phyloP scores from a whole-genome alignment of 257 asterid species.

The Fraxinus pennsylvanica region DNA sequence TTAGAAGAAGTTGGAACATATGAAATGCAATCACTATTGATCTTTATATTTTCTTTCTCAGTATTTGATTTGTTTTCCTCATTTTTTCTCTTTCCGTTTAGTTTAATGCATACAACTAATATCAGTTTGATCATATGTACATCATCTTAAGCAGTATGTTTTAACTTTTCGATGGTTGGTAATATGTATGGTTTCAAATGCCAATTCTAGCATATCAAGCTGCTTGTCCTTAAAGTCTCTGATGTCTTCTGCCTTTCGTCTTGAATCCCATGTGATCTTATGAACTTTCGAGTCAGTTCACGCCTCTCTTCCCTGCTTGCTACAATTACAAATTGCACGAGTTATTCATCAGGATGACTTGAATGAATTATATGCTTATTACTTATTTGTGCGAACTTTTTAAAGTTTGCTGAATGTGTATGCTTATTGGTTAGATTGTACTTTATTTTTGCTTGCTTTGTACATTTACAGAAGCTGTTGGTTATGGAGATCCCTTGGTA shows the following conservation, averaged over 20 bases:
- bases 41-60: not conserved
- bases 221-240: not conserved
- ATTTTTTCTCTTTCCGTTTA: not conserved
- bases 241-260: not conserved
- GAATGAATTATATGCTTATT: not conserved
- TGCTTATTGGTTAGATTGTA: not conserved
- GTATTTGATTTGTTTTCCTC: not conserved
- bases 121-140: not conserved
- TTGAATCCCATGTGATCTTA: not conserved
- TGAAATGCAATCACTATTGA: not conserved
- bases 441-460: not conserved
- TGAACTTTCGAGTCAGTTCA: not conserved
- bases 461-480: constrained; percentile 52
- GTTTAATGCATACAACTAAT: not conserved
- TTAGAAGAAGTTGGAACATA: not conserved
- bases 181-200: not conserved
- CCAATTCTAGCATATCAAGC: not conserved
- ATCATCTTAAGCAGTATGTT: not conserved
- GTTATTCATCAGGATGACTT: not conserved
- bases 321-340: not conserved
- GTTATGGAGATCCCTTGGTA: constrained; percentile 55
- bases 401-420: not conserved
- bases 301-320: not conserved
- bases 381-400: not conserved
- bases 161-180: not conserved